Percentiles rank a stretch among this genome's conserved stretches.
phyloP scores from a whole-genome alignment of 1,139 yeast genomes.

The Candida glucosophila region DNA sequence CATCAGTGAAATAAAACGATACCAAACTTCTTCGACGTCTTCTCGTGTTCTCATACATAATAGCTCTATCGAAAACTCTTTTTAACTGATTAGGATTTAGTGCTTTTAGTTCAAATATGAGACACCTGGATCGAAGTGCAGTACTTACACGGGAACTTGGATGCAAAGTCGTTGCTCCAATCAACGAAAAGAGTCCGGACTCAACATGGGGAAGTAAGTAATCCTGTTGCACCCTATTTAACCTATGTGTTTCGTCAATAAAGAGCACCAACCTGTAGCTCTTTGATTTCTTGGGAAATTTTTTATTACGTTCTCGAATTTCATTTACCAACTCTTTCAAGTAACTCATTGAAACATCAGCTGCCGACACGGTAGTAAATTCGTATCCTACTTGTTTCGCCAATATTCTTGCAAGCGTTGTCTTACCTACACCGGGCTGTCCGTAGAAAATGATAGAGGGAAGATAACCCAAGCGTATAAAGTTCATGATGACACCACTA shows the following conservation, averaged over 20 bases:
- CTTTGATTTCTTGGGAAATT: slow-evolving; percentile 8
- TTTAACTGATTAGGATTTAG: slow-evolving; percentile 13
- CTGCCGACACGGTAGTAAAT: slow-evolving; percentile 34
- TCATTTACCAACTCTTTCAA: slow-evolving; percentile 17
- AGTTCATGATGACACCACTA: slow-evolving; percentile 24
- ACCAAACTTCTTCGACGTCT: too few relatives aligned
- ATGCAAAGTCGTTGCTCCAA: slow-evolving; percentile 37
- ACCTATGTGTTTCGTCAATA: slow-evolving; percentile 38
- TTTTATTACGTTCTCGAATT: slow-evolving; percentile 16
- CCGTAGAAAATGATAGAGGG: slow-evolving; percentile 39
- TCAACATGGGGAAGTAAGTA: slow-evolving; percentile 33
- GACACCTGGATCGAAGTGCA: slow-evolving; percentile 36
- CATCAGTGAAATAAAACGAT: slow-evolving; percentile 10
- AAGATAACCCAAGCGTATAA: slow-evolving; percentile 26
- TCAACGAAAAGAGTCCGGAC: slow-evolving; percentile 30
- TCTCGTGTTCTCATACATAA: slow-evolving; percentile 19
- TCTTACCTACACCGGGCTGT: slow-evolving; percentile 42
- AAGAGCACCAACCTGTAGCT: slow-evolving; percentile 25
- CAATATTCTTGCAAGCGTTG: slow-evolving; percentile 32
- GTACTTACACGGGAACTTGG: slow-evolving; percentile 24
- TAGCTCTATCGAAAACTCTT: slow-evolving; percentile 17
- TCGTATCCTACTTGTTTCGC: slow-evolving; percentile 26
- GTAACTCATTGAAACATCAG: slow-evolving; percentile 24
- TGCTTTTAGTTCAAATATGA: slow-evolving; percentile 19
- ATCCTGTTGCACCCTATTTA: slow-evolving; percentile 33